A percentile compares a stretch with the other conserved stretches of the same genome.
Conservation (phyloP, 352 stramenopile genomes). For the Phytophthora fragariaefolia region DNA sequence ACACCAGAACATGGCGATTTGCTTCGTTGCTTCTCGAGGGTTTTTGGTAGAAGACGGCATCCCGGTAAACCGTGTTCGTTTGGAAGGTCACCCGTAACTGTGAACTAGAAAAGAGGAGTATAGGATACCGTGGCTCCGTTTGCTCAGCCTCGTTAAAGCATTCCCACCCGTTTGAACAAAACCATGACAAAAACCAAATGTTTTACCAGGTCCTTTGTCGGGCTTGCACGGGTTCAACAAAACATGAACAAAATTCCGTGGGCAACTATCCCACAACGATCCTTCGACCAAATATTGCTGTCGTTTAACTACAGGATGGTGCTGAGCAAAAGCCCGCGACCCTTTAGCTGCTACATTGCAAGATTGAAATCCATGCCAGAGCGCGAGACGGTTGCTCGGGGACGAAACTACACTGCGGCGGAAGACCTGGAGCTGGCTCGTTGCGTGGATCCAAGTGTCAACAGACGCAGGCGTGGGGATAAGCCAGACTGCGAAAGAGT, state of each 20-base stretch:
- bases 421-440: neutral
- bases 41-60: too few relatives aligned
- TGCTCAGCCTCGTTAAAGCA: too few relatives aligned
- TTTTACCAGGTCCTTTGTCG: neutral
- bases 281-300: neutral
- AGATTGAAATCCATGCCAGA: neutral
- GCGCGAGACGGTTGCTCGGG: neutral
- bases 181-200: neutral
- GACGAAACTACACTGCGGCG: neutral
- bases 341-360: neutral
- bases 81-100: too few relatives aligned
- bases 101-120: too few relatives aligned
- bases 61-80: too few relatives aligned
- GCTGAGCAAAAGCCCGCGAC: neutral
- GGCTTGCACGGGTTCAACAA: neutral
- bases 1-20: too few relatives aligned
- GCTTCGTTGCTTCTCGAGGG: too few relatives aligned
- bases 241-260: neutral
- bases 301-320: neutral
- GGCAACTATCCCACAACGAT: neutral
- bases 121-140: too few relatives aligned
- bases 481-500: neutral
- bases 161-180: neutral
- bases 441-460: neutral
- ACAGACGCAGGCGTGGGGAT: neutral